phyloP scores from a whole-genome alignment of 495 filamentous ascomycete genomes.

The Podospora pseudopauciseta region DNA sequence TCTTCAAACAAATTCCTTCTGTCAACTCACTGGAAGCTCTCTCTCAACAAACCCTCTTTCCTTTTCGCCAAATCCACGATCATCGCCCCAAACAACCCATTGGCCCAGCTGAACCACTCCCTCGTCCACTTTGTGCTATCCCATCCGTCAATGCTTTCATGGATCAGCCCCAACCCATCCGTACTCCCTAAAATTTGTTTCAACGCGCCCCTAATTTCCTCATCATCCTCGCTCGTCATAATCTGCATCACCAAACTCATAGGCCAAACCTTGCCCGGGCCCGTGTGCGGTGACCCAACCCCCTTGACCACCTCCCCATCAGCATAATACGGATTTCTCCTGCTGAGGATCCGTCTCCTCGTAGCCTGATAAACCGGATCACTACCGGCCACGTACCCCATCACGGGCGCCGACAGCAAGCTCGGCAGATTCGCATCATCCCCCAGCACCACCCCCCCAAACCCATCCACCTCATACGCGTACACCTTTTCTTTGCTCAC shows the following conservation, averaged over 20 bases:
- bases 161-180: conserved; percentile 56
- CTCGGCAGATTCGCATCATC: conserved; percentile 62
- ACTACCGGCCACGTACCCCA: conserved; percentile 43
- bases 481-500: conserved; percentile 40
- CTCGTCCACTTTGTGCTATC: conserved; percentile 53
- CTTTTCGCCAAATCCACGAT: conserved; percentile 53
- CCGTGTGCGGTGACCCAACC: conserved; percentile 55
- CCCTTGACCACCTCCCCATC: conserved; percentile 50
- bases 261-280: conserved; percentile 57
- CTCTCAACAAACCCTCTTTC: conserved; percentile 37
- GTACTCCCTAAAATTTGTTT: conserved; percentile 50
- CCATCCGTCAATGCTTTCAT: conserved; percentile 57
- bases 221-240: conserved; percentile 41
- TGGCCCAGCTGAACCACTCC: conserved; percentile 69
- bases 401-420: conserved; percentile 52
- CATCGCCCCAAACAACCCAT: conserved; percentile 65
- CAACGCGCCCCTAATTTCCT: conserved; percentile 47
- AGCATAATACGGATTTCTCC: conserved; percentile 56
- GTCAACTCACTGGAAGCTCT: conserved; percentile 36
- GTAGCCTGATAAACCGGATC: conserved; percentile 52
- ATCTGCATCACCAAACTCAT: conserved; percentile 53
- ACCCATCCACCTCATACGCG: conserved; percentile 62
- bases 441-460: conserved; percentile 51
- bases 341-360: conserved; percentile 44
- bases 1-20: too few relatives aligned